A percentile compares a stretch with the other conserved stretches of the same genome.
Evolutionary conservation across 2,329 filamentous ascomycete species (phyloP).

Genomic region (Pseudogymnoascus sp.): DNA sequence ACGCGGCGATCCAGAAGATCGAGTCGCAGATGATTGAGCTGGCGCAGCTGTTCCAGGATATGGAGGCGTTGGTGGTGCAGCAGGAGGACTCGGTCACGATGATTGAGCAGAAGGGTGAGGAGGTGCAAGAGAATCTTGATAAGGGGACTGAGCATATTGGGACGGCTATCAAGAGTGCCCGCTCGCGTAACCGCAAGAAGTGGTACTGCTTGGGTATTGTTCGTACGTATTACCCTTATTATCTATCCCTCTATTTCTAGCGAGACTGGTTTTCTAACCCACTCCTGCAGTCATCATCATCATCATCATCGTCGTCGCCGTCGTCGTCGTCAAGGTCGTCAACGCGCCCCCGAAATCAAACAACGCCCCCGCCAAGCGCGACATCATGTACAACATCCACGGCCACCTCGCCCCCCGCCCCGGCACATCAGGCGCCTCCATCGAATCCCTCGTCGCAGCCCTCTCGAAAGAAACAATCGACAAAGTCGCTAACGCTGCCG

Average conservation of each 20-base stretch:
- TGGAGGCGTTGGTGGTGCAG: conserved; percentile 76
- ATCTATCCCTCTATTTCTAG: not conserved
- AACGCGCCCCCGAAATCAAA: conserved; percentile 21
- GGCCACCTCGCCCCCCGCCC: conserved; percentile 9
- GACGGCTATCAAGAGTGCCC: conserved; percentile 72
- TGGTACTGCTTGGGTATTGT: conserved; percentile 85
- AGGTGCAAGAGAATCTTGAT: conserved; percentile 74
- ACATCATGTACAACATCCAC: conserved; percentile 10
- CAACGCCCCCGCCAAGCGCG: conserved; percentile 1
- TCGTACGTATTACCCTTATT: conserved; percentile 29
- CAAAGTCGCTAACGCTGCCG: not conserved
- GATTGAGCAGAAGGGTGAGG: conserved; percentile 81
- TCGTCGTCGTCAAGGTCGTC: conserved; percentile 41
- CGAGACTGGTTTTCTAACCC: conserved; percentile 12
- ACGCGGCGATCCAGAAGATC: conserved; percentile 84
- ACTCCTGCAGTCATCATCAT: conserved; percentile 40
- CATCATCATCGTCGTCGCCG: conserved; percentile 38
- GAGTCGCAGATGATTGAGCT: conserved; percentile 84
- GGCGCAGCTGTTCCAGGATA: conserved; percentile 78
- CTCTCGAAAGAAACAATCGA: not conserved
- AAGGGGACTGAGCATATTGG: conserved; percentile 79
- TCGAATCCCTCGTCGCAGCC: conserved; percentile 21
- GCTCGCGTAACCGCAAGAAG: conserved; percentile 76
- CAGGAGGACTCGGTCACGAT: conserved; percentile 72
- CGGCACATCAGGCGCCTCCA: conserved; percentile 44